Conservation (phyloP, 2,329 filamentous ascomycete species). For the Sphaerulina vaccinii region DNA sequence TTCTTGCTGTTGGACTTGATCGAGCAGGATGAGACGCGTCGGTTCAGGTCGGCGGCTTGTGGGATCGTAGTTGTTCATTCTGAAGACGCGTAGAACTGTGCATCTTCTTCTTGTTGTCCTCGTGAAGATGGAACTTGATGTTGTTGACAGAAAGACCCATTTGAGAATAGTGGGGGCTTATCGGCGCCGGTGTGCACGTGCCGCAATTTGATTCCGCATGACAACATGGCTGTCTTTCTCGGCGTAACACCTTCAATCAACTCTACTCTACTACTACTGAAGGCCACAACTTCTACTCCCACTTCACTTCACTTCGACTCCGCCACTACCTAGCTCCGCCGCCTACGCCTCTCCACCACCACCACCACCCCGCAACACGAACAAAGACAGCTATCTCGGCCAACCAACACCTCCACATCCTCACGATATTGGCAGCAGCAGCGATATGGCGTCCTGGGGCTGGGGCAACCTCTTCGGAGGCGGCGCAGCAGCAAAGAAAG, state of each 20-base stretch:
- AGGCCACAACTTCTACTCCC: conserved; percentile 4
- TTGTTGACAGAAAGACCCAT: neutral
- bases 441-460: conserved; percentile 50
- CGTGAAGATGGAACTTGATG: neutral
- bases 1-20: conserved; percentile 40
- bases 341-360: neutral
- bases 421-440: conserved; percentile 4
- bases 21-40: conserved; percentile 49
- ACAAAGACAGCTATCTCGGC: neutral
- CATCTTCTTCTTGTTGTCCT: conserved; percentile 1
- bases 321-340: neutral
- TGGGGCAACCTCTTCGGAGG: conserved; percentile 80
- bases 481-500: conserved; percentile 75
- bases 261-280: neutral
- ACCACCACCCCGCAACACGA: neutral
- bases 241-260: neutral
- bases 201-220: neutral
- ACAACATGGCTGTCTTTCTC: neutral
- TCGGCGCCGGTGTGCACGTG: neutral
- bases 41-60: conserved; percentile 53
- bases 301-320: neutral
- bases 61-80: neutral
- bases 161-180: neutral
- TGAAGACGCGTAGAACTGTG: neutral
- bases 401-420: neutral